Conservation (phyloP, 306 rosid species). For the Glycyrrhiza uralensis region DNA sequence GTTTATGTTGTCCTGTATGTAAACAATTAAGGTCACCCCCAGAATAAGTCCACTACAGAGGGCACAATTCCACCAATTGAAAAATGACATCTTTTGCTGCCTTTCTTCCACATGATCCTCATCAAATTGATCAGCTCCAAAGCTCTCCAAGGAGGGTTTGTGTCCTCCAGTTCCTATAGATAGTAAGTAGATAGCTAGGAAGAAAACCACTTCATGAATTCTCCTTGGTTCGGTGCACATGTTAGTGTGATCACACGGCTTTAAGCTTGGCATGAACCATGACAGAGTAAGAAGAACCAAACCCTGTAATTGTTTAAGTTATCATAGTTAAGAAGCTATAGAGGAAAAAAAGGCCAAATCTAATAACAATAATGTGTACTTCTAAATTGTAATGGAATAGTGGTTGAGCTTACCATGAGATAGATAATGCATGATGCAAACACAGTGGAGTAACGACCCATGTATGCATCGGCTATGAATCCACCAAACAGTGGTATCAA, state of each 20-base stretch:
- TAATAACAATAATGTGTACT: neutral
- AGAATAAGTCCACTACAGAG: conserved; percentile 72
- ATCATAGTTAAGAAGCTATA: neutral
- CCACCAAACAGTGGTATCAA: conserved; percentile 84
- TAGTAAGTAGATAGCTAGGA: conserved; percentile 67
- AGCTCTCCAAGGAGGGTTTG: conserved; percentile 86
- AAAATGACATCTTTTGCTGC: conserved; percentile 81
- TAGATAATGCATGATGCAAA: conserved; percentile 56
- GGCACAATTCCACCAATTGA: conserved; percentile 94
- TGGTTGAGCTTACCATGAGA: conserved; percentile 51
- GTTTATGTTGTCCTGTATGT: conserved; percentile 66
- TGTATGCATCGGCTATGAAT: conserved; percentile 85
- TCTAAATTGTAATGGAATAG: neutral
- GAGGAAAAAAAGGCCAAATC: neutral
- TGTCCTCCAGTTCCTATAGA: conserved; percentile 92
- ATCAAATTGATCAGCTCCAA: conserved; percentile 95
- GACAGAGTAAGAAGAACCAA: conserved; percentile 67
- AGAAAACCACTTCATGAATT: conserved; percentile 70
- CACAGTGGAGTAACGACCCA: conserved; percentile 81
- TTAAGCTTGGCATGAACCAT: conserved; percentile 70
- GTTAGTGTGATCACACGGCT: conserved; percentile 42
- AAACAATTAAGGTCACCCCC: conserved; percentile 85
- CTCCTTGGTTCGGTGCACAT: conserved; percentile 56
- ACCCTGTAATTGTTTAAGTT: conserved; percentile 48
- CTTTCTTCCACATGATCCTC: conserved; percentile 66